phyloP scores from a whole-genome alignment of 495 filamentous ascomycete genomes.

The Ascobolus immersus region DNA sequence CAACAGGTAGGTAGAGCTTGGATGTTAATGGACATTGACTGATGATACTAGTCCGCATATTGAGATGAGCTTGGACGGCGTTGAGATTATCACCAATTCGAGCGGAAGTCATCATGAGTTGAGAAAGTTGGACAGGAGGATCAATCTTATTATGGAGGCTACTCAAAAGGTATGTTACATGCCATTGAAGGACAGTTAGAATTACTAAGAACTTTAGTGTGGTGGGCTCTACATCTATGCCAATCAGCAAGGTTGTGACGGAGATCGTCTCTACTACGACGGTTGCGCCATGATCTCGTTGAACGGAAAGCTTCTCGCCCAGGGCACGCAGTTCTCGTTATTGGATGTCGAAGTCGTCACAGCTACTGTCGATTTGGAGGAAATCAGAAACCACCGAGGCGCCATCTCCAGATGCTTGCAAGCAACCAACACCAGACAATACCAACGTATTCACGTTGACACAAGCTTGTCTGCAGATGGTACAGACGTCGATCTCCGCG shows the following conservation, averaged over 20 bases:
- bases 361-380: constrained; percentile 59
- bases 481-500: constrained; percentile 16
- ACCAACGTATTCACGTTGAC: constrained; percentile 21
- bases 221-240: constrained; percentile 58
- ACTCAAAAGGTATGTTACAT: constrained; percentile 30
- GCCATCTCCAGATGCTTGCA: constrained; percentile 31
- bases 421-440: constrained; percentile 18
- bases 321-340: constrained; percentile 47
- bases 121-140: constrained; percentile 46
- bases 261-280: constrained; percentile 31
- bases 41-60: constrained; percentile 18
- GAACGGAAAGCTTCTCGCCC: constrained; percentile 46
- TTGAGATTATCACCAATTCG: constrained; percentile 58
- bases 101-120: constrained; percentile 48
- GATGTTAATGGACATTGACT: constrained; percentile 19
- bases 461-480: constrained; percentile 18
- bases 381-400: constrained; percentile 33
- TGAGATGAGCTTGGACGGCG: constrained; percentile 31
- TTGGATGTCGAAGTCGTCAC: constrained; percentile 66
- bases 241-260: constrained; percentile 53
- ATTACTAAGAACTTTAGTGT: constrained; percentile 16
- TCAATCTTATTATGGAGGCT: constrained; percentile 50
- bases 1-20: constrained; percentile 21
- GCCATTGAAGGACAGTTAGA: background rate
- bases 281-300: constrained; percentile 56